These are phyloP conservation scores for Cladorrhinum sp. DNA, from an alignment of 2,329 filamentous ascomycete species.

Conservation along the genomic window DNA sequence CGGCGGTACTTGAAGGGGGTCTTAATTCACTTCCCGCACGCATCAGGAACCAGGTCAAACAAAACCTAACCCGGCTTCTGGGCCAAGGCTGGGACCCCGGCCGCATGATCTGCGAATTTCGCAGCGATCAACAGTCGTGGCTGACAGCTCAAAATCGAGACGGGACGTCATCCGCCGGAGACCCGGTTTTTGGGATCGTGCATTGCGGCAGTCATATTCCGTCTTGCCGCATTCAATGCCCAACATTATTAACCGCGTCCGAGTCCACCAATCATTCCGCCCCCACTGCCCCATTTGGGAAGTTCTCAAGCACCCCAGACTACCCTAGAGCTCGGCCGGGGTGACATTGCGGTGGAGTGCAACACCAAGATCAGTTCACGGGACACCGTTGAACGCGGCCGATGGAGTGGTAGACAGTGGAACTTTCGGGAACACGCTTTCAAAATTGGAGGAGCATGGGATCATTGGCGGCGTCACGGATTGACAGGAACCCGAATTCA, in stretches of 20 bases:
- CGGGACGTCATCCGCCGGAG: conserved; percentile 20
- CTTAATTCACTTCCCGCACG: no score
- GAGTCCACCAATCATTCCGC: conserved; percentile 18
- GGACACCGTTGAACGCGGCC: conserved; percentile 10
- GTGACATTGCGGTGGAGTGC: conserved; percentile 20
- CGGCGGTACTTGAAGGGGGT: neutral
- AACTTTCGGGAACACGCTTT: conserved; percentile 9
- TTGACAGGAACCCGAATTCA: neutral
- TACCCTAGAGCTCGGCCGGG: conserved; percentile 13
- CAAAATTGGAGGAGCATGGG: conserved; percentile 17
- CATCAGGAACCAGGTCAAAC: neutral
- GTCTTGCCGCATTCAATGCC: conserved; percentile 21
- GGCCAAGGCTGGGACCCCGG: neutral
- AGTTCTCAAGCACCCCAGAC: conserved; percentile 16
- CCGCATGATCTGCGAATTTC: neutral
- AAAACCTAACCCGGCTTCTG: neutral
- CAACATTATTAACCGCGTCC: conserved; percentile 23
- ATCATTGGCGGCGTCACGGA: neutral
- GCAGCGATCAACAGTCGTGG: neutral
- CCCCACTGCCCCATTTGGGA: conserved; percentile 16
- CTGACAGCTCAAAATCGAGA: conserved; percentile 4
- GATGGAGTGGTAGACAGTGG: conserved; percentile 5
- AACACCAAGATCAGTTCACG: conserved; percentile 16
- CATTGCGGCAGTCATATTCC: conserved; percentile 20
- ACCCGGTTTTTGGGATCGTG: conserved; percentile 21